Conservation (phyloP, 2,329 filamentous ascomycete species). For the Colletotrichum tropicale region DNA sequence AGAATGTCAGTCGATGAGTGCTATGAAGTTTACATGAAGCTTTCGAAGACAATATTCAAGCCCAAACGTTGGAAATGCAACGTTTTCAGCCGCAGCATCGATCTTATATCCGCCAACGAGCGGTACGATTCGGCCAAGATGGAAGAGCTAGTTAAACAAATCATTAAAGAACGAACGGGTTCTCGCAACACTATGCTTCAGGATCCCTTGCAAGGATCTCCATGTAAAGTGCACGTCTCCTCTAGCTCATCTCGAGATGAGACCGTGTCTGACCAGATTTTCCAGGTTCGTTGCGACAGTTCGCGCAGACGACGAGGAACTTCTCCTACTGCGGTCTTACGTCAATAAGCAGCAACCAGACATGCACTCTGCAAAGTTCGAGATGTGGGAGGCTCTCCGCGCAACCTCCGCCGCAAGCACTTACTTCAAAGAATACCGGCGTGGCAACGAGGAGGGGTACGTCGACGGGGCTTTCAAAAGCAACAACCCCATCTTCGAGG, state of each 20-base stretch:
- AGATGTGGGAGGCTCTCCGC: slow-evolving; percentile 35
- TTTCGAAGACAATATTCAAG: slow-evolving; percentile 24
- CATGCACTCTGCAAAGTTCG: not conserved
- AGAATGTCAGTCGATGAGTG: slow-evolving; percentile 26
- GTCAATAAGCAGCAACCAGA: slow-evolving; percentile 1
- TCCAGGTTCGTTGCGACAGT: slow-evolving; percentile 23
- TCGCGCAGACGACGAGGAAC: slow-evolving; percentile 11
- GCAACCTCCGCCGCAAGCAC: slow-evolving; percentile 37
- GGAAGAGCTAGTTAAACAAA: slow-evolving; percentile 20
- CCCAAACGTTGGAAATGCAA: slow-evolving; percentile 20
- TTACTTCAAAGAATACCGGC: slow-evolving; percentile 37
- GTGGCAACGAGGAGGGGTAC: slow-evolving; percentile 26
- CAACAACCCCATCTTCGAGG: slow-evolving; percentile 43
- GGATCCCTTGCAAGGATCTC: not conserved
- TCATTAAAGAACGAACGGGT: slow-evolving; percentile 9
- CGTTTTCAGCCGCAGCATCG: slow-evolving; percentile 12
- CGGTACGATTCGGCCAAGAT: slow-evolving; percentile 15
- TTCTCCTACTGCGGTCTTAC: slow-evolving; percentile 7
- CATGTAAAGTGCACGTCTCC: slow-evolving; percentile 7
- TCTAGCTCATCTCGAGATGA: accelerated
- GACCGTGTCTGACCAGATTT: accelerated
- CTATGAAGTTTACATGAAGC: slow-evolving; percentile 21
- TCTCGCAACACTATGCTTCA: slow-evolving; percentile 9
- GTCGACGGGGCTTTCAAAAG: slow-evolving; percentile 37
- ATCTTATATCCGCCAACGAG: slow-evolving; percentile 4